Conservation (phyloP, 176 grass and related monocot species). For the Rhynchospora pubera region DNA sequence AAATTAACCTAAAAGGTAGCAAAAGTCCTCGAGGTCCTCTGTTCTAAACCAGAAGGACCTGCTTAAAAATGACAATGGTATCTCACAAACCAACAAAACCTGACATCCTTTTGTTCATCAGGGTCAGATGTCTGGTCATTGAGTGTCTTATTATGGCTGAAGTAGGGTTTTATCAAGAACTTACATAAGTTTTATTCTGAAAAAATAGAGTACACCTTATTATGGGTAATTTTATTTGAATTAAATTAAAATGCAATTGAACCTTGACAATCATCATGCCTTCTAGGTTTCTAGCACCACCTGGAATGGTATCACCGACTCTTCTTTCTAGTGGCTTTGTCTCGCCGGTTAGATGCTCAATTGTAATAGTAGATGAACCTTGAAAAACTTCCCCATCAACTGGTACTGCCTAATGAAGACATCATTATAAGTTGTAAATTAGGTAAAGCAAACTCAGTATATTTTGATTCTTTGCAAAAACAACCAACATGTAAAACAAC, state of each 20-base stretch:
- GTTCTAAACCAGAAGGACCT: neutral
- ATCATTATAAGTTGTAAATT: constrained; percentile 2
- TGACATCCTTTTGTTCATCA: neutral
- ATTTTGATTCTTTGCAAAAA: neutral
- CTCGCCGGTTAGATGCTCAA: constrained; percentile 94
- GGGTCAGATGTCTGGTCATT: neutral
- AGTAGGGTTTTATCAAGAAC: neutral
- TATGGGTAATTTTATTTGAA: constrained; percentile 1
- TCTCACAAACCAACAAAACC: neutral
- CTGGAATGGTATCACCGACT: constrained; percentile 82
- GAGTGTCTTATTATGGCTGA: neutral
- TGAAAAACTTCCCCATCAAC: constrained; percentile 98
- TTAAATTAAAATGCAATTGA: constrained; percentile 18
- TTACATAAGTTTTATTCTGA: neutral
- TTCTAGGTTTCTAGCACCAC: constrained; percentile 92
- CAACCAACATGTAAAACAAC: neutral
- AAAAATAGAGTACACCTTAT: neutral
- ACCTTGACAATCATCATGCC: constrained; percentile 99
- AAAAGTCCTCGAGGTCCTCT: neutral
- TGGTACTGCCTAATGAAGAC: constrained; percentile 78
- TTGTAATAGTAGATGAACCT: constrained; percentile 88
- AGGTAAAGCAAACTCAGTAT: neutral
- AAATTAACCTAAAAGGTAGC: neutral
- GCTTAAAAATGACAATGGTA: neutral
- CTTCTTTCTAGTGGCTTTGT: constrained; percentile 83